Evolutionary conservation across 768 basidiomycete genomes (phyloP).

Genomic region (Leccinum sublutescens): DNA sequence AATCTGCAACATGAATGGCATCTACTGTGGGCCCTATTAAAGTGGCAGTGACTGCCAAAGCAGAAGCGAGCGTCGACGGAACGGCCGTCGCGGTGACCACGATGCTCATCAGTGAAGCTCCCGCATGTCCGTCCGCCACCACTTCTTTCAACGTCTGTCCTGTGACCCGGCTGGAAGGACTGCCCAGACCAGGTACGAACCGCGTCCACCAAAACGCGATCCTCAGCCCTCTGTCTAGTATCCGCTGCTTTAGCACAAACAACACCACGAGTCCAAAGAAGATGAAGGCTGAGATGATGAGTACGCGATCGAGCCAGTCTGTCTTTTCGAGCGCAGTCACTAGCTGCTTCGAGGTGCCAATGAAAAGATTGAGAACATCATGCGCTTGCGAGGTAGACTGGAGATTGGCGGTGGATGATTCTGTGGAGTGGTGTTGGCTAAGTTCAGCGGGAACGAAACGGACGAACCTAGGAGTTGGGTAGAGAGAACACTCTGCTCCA

Average conservation of each 20-base stretch:
- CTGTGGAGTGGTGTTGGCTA: conserved; percentile 35
- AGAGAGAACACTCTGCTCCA: conserved; percentile 85
- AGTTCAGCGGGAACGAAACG: neutral
- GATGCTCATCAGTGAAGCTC: conserved; percentile 8
- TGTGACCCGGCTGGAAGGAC: conserved; percentile 3
- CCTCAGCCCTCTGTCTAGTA: conserved; percentile 75
- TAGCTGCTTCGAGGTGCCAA: conserved; percentile 79
- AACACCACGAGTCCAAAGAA: conserved; percentile 85
- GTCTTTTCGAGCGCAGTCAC: conserved; percentile 86
- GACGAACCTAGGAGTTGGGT: conserved; percentile 77
- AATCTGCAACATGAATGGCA: neutral
- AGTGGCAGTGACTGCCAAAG: conserved; percentile 7
- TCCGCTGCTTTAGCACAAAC: conserved; percentile 85
- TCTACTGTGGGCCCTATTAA: neutral
- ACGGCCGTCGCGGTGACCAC: conserved; percentile 1
- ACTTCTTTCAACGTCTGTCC: conserved; percentile 8
- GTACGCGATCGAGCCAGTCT: conserved; percentile 88
- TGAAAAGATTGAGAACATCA: conserved; percentile 65
- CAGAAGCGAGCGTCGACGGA: conserved; percentile 14
- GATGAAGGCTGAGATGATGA: conserved; percentile 74
- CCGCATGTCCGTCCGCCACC: neutral
- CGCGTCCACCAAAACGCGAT: conserved; percentile 89
- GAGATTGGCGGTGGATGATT: conserved; percentile 76
- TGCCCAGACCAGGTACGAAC: conserved; percentile 48
- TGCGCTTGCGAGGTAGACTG: conserved; percentile 73